Base-by-base conservation (phyloP, 805 yeast species). In the Jamesozyma piceae region DNA sequence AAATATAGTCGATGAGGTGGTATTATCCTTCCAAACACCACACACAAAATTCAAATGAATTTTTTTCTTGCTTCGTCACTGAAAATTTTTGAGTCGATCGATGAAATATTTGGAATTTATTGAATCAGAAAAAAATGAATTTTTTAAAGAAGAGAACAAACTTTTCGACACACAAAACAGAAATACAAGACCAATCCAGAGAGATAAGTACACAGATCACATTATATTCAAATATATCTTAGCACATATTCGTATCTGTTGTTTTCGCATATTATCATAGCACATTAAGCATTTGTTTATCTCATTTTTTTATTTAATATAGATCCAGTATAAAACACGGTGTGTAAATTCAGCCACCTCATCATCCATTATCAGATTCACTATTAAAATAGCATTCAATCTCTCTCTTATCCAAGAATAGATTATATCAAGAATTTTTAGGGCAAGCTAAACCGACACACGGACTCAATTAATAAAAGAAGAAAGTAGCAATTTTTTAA, bases 11-110 rank as follows among this genome's bases (percentile, higher is more conserved):
- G n/a, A 34, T 18, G 4, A 18, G 26, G 28, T 32, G 31, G 38
- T 39, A 39, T 39, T 26, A 18, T 36, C 15, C 27, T 33, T 31
- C 43, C 43, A 35, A 31, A 32, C 43, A 41, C 43, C 43, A 20
- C 43, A 31, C 22, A 13, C 37, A 35, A 35, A 21, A 4, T n/a
- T n/a, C n/a, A n/a, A n/a, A n/a, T n/a, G n/a, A n/a, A n/a, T n/a
- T n/a, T n/a, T n/a, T n/a, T n/a, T 8, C 11, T 11, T 26, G 28
- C 34, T 33, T n/a, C 22, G 3, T 21, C 35, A 22, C 18, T 39
- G 37, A 21, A 26, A 32, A 35, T 29, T 38, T 38, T 38, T 30
- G 18, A 8, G 22, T 33, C 22, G 11, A 29, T 24, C 28, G 11
- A 8, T 24, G 28, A 24, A 24, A 24, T 6, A 24, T 24, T 24